Conservation (phyloP, 139 green algal genomes). For the Chlamydomonas applanata region DNA sequence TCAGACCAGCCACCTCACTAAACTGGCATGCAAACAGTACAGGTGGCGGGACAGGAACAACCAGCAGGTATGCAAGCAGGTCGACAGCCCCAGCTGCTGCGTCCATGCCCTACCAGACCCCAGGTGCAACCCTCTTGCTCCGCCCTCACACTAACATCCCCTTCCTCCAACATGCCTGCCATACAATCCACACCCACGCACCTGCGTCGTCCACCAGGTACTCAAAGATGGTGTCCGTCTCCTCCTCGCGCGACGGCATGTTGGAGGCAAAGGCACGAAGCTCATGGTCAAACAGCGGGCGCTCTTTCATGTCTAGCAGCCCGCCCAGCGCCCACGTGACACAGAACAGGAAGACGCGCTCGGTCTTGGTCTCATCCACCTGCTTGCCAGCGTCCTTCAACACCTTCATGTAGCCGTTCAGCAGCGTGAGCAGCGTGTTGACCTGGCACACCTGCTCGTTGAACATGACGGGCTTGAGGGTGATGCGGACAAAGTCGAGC, state of each 20-base stretch:
- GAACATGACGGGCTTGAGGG: constrained; percentile 79
- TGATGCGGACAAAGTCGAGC: constrained; percentile 75
- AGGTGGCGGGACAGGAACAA: too few species aligned
- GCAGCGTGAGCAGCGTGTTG: constrained; percentile 77
- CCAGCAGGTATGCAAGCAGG: too few species aligned
- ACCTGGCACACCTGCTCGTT: constrained; percentile 84
- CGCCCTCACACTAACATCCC: too few species aligned
- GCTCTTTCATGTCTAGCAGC: constrained; percentile 76
- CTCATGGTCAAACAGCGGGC: constrained; percentile 68
- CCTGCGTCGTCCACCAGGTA: constrained; percentile 72
- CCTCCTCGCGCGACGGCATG: constrained; percentile 51
- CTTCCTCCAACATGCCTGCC: too few species aligned
- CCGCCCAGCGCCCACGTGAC: constrained; percentile 83
- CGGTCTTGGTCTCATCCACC: constrained; percentile 56
- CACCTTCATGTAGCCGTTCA: constrained; percentile 64
- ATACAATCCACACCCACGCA: neutral
- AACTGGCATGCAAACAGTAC: too few species aligned
- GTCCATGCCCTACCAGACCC: too few species aligned
- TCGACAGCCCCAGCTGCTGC: too few species aligned
- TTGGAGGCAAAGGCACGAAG: constrained; percentile 34
- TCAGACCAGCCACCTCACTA: too few species aligned
- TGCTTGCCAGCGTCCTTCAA: constrained; percentile 27
- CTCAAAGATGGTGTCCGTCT: constrained; percentile 83
- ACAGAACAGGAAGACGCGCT: constrained; percentile 89
- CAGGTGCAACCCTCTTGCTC: too few species aligned